Conservation (phyloP, 306 rosid species). For the Trifolium repens region DNA sequence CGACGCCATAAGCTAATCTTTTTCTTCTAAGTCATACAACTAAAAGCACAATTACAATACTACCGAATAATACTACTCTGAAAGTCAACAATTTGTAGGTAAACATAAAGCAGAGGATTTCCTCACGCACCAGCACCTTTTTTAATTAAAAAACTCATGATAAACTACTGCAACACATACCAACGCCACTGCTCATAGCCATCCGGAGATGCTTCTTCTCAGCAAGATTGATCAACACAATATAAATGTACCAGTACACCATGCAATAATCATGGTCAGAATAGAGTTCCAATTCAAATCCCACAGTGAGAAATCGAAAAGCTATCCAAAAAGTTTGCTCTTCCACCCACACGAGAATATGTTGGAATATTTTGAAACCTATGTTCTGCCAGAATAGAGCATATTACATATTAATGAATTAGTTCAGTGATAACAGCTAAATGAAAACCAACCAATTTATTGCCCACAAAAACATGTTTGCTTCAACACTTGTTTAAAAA, state of each 20-base stretch:
- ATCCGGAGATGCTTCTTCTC: conserved; percentile 80
- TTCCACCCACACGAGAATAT: conserved; percentile 87
- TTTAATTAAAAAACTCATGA: conserved; percentile 26
- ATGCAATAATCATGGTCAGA: conserved; percentile 91
- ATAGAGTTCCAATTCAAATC: conserved; percentile 92
- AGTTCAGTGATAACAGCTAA: conserved; percentile 25
- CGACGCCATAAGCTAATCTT: conserved; percentile 21
- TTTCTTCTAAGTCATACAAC: neutral
- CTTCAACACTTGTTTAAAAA: conserved; percentile 25
- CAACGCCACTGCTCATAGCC: conserved; percentile 55
- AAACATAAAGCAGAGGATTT: conserved; percentile 22
- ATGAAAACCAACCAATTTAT: conserved; percentile 27
- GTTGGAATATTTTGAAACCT: conserved; percentile 73
- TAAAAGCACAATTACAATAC: conserved; percentile 36
- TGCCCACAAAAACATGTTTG: conserved; percentile 8
- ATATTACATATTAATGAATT: conserved; percentile 27
- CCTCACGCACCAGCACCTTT: conserved; percentile 13
- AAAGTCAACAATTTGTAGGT: conserved; percentile 26
- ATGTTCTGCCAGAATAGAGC: conserved; percentile 69
- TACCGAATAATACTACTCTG: conserved; percentile 21
- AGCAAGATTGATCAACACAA: conserved; percentile 72
- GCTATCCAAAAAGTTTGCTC: conserved; percentile 98
- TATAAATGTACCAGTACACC: conserved; percentile 93
- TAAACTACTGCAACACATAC: conserved; percentile 50
- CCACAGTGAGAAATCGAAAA: conserved; percentile 84